Base-by-base conservation (phyloP, 345 rosid species). In the Salix udensis region DNA sequence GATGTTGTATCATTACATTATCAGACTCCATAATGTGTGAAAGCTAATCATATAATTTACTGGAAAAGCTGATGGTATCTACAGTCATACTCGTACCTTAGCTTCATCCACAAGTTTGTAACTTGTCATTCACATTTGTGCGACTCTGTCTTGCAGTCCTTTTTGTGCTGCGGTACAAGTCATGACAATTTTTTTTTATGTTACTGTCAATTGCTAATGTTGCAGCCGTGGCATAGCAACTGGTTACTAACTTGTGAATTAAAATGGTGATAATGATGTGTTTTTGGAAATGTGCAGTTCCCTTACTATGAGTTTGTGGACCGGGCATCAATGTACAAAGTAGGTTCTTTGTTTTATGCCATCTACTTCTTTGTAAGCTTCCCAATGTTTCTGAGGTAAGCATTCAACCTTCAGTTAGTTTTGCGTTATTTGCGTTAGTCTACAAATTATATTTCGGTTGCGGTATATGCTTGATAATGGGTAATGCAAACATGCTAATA, bases 321-420 rank as follows among this genome's bases (percentile, higher is more conserved):
- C 81, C 93, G 99, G 75, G 91, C 87, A 65, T 90, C 92, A 75
- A 96, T 96, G 99, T 96, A 96, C 86, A 90, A 75, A 87, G 95
- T 96, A 80, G 99, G 99, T 31, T 96, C 91, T 64, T 80, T 96
- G 85, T 96, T 96, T 85, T 96, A 96, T 82, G 99, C 99, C 65
- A 89, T 93, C 78, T 96, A 93, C 88, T 93, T 96, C 88, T 14
- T 96, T 34, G 97, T 96, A 64, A 96, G 99, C 92, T 96, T 96
- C 78, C 98, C 99, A 30, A 96, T 96, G 99, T 96, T 96, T 84
- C 84, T 93, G 80, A 93, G 99, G 99, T 93, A 85, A 86, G 87
- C 76, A 39, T 26, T 36, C 19, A 72, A 78, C 58, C 67, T 36
- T 34, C 39, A 7, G 21, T 26, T 40, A 40, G 44, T 37, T 58